Evolutionary conservation across 2,329 filamentous ascomycete species (phyloP).

Genomic region (Neophaeococcomyces mojaviensis): DNA sequence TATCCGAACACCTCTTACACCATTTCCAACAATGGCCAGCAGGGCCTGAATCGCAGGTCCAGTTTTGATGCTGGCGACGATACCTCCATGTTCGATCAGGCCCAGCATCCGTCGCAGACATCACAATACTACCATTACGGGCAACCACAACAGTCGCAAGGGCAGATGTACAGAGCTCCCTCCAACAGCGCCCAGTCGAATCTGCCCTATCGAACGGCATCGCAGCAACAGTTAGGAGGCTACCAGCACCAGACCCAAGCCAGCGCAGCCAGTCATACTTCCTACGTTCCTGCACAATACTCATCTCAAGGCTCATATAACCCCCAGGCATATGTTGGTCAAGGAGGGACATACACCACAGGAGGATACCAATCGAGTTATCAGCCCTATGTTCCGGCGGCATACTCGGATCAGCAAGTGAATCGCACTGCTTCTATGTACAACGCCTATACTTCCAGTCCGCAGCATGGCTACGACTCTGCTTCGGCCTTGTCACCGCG

Average conservation of each 20-base stretch:
- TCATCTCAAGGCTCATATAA: slow-evolving; percentile 53
- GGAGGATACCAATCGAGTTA: slow-evolving; percentile 23
- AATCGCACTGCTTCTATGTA: slow-evolving; percentile 16
- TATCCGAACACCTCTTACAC: slow-evolving; percentile 35
- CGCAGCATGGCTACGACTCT: slow-evolving; percentile 25
- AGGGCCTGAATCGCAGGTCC: slow-evolving; percentile 47
- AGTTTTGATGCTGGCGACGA: slow-evolving; percentile 77
- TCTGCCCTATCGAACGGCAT: slow-evolving; percentile 33
- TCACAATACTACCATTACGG: slow-evolving; percentile 7
- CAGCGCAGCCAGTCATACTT: slow-evolving; percentile 29
- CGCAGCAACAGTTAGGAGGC: slow-evolving; percentile 36
- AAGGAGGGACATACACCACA: slow-evolving; percentile 7
- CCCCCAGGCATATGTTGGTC: slow-evolving; percentile 51
- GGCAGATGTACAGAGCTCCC: slow-evolving; percentile 32
- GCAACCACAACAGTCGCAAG: neutral
- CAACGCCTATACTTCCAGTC: slow-evolving; percentile 24
- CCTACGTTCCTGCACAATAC: slow-evolving; percentile 58
- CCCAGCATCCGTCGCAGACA: slow-evolving; percentile 17
- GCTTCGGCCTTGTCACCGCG: slow-evolving; percentile 25
- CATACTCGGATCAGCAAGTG: slow-evolving; percentile 33
- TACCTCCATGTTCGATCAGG: slow-evolving; percentile 41
- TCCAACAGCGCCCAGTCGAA: slow-evolving; percentile 26
- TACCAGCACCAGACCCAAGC: slow-evolving; percentile 49
- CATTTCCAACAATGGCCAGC: slow-evolving; percentile 28
- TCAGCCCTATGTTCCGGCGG: slow-evolving; percentile 45